Base-by-base conservation (phyloP, 768 basidiomycete genomes). In the Flagelloscypha sp. region DNA sequence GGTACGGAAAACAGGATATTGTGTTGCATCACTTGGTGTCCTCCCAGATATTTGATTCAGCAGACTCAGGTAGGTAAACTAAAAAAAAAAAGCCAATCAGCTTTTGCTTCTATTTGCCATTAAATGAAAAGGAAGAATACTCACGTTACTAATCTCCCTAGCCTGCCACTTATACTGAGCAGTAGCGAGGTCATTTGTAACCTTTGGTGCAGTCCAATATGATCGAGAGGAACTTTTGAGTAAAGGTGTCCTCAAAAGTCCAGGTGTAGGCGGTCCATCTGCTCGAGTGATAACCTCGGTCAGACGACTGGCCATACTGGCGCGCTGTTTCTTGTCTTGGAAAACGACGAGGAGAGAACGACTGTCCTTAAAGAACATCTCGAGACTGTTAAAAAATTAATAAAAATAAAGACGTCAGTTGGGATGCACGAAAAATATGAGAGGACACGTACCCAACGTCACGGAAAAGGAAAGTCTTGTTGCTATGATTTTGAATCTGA, bases 311-410 rank as follows among this genome's bases (percentile, higher is more conserved):
- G 76, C 71, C 25, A 76, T 64, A 9, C 74, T 71, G 24, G 73
- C 70, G 30, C 86, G 70, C 32, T 74, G 73, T 42, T 71, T 62
- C 48, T 76, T 76, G 40, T 78, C 77, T 15, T 79, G 58, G 56
- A 95, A 93, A 2, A 92, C 84, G 20, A 88, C 66, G 15, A 97
- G 64, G 29, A 95, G 62, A 11, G 87, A 92, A 6, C 87, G 76
- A 46, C 87, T 89, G 48, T 97, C 93, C 47, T 78, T 82, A 67
- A 95, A 89, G 59, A 93, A 94, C 7, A 97, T 69, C 54, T 97
- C 93, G 11, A 95, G 64, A 0, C 88, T 92, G 42, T 2, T 34
- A 11, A 17, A 5, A 24, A 29, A 10, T 6, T 8, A 23, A 30
- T 21, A 33, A 37, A n/a, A 35, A 30, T 18, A 5, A 6, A 28